Evolutionary conservation across 345 rosid genomes (phyloP).

Genomic region (Garcia nutans): DNA sequence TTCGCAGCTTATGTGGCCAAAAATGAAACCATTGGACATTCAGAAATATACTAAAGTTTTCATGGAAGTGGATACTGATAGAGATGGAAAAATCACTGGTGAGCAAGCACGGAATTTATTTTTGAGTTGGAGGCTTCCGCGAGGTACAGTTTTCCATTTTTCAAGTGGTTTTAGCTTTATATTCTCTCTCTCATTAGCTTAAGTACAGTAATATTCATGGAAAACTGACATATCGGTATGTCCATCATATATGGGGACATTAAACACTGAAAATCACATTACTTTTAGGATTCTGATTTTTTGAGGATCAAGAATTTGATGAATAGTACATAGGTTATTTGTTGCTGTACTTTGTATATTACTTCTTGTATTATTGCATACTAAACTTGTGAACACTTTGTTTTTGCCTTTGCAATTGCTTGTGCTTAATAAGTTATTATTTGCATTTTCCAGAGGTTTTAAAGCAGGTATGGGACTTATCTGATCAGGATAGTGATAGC

Average conservation of each 20-base stretch:
- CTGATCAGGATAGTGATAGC: slow-evolving; percentile 97
- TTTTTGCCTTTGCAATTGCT: not conserved
- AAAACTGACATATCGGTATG: not conserved
- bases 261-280: not conserved
- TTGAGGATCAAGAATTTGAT: not conserved
- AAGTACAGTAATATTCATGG: not conserved
- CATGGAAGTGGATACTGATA: slow-evolving; percentile 87
- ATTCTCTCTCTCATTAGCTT: not conserved
- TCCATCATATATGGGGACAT: not conserved
- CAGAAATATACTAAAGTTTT: slow-evolving; percentile 90
- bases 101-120: slow-evolving; percentile 92
- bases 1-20: slow-evolving; percentile 73
- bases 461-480: slow-evolving; percentile 97
- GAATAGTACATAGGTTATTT: not conserved
- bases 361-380: not conserved
- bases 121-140: slow-evolving; percentile 95
- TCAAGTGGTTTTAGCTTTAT: not conserved
- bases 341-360: not conserved
- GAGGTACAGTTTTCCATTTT: slow-evolving; percentile 53
- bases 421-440: slow-evolving; percentile 3
- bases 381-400: not conserved
- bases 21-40: slow-evolving; percentile 84
- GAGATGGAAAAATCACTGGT: slow-evolving; percentile 94
- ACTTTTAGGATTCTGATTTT: not conserved
- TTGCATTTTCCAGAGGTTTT: slow-evolving; percentile 59